phyloP scores from a whole-genome alignment of 2,329 filamentous ascomycete genomes.

The Phialophora chinensis region DNA sequence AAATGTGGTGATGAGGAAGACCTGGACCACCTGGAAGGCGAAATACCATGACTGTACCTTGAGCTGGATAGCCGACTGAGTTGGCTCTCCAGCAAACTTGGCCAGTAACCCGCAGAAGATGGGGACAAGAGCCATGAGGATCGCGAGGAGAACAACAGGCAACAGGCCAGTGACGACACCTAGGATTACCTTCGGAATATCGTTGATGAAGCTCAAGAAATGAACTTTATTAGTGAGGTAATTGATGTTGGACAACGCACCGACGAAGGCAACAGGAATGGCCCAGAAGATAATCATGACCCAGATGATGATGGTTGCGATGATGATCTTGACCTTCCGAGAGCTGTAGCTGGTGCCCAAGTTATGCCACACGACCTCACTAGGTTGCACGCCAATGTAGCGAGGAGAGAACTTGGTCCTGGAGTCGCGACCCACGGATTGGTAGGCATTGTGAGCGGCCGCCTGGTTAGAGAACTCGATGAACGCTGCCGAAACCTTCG shows the following conservation, averaged over 20 bases:
- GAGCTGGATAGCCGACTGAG: conserved; percentile 78
- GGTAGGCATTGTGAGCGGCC: conserved; percentile 83
- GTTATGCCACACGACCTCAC: conserved; percentile 87
- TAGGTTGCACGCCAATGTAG: conserved; percentile 79
- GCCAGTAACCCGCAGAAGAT: conserved; percentile 80
- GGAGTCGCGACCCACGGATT: conserved; percentile 56
- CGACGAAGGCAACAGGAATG: conserved; percentile 76
- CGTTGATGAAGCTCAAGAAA: conserved; percentile 76
- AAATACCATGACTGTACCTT: conserved; percentile 93
- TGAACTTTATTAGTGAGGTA: conserved; percentile 60
- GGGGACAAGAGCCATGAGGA: conserved; percentile 86
- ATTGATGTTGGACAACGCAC: conserved; percentile 82
- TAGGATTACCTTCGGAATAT: conserved; percentile 72
- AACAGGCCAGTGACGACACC: conserved; percentile 84
- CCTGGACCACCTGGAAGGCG: conserved; percentile 73
- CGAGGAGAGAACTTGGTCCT: conserved; percentile 85
- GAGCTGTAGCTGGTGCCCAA: conserved; percentile 71
- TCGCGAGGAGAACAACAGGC: conserved; percentile 76
- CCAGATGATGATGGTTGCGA: conserved; percentile 71
- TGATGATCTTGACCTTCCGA: conserved; percentile 68
- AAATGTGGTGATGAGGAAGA: conserved; percentile 85
- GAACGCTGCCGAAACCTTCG: conserved; percentile 77
- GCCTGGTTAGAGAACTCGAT: conserved; percentile 84
- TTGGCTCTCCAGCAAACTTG: conserved; percentile 78
- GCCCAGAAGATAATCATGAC: conserved; percentile 87